Conservation (phyloP, 192 early-diverging fungal species). For the Entomortierella parvispora region DNA sequence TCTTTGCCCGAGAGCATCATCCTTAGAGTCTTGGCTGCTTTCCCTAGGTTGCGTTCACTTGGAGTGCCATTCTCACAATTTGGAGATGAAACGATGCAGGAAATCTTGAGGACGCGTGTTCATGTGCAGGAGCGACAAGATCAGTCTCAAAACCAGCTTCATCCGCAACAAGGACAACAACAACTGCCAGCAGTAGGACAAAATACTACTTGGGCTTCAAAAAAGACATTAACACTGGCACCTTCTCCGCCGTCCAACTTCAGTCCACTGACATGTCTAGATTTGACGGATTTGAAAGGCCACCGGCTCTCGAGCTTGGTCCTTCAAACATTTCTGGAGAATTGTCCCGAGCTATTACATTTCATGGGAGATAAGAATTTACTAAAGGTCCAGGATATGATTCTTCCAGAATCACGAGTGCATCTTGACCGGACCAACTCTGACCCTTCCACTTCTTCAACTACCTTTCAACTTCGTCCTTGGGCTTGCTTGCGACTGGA, state of each 20-base stretch:
- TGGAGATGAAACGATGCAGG: constrained; percentile 12
- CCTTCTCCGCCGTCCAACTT: background rate
- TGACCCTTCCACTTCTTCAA: no score
- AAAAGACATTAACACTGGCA: background rate
- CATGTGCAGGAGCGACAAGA: background rate
- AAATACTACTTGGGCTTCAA: background rate
- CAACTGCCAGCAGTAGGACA: background rate
- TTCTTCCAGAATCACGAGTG: background rate
- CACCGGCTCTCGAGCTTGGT: background rate
- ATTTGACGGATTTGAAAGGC: constrained; percentile 5
- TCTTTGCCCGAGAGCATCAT: constrained; percentile 7
- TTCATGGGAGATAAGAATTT: background rate
- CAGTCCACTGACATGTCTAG: constrained; percentile 10
- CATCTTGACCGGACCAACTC: background rate
- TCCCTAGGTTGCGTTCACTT: background rate
- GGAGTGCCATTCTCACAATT: constrained; percentile 10
- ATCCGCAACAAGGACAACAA: no score
- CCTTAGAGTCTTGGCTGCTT: background rate
- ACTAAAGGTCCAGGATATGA: constrained; percentile 7
- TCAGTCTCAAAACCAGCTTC: no score
- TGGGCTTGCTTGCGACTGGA: constrained; percentile 11
- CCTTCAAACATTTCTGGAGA: constrained; percentile 3
- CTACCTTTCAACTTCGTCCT: constrained; percentile 1
- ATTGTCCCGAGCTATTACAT: background rate
- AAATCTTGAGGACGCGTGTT: background rate